A percentile compares a stretch with the other conserved stretches of the same genome.
Evolutionary conservation across 805 yeast genomes (phyloP).

Genomic region (Saturnispora halmiae): DNA sequence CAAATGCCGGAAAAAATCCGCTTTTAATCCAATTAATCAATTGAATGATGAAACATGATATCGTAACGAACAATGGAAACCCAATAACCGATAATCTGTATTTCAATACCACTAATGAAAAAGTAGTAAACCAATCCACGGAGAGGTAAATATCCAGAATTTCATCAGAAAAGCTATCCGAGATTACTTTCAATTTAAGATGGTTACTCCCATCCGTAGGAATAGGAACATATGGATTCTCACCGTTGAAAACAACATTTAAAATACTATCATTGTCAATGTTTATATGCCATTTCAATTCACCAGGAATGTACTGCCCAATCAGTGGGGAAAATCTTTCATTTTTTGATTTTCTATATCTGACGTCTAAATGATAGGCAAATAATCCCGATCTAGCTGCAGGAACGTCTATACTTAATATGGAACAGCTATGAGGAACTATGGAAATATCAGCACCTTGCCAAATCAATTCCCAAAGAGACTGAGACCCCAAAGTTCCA

Average conservation of each 20-base stretch:
- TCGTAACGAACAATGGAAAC: slow-evolving; percentile 54
- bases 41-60: slow-evolving; percentile 48
- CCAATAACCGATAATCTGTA: slow-evolving; percentile 70
- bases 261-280: slow-evolving; percentile 33
- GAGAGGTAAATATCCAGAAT: slow-evolving; percentile 34
- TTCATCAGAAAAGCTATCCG: slow-evolving; percentile 29
- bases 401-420: slow-evolving; percentile 40
- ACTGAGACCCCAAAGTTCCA: slow-evolving; percentile 24
- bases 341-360: slow-evolving; percentile 21
- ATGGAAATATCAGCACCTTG: slow-evolving; percentile 32
- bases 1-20: slow-evolving; percentile 36
- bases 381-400: slow-evolving; percentile 55
- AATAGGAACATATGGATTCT: slow-evolving; percentile 45
- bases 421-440: slow-evolving; percentile 36
- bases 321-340: slow-evolving; percentile 51
- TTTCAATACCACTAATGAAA: slow-evolving; percentile 62
- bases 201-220: slow-evolving; percentile 18
- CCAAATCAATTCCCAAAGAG: slow-evolving; percentile 31
- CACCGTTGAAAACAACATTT: slow-evolving; percentile 45
- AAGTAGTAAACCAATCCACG: slow-evolving; percentile 49
- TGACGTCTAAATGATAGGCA: slow-evolving; percentile 35
- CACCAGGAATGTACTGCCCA: slow-evolving; percentile 59
- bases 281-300: slow-evolving; percentile 71
- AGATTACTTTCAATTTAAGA: slow-evolving; percentile 37
- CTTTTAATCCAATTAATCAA: slow-evolving; percentile 33